phyloP scores from a whole-genome alignment of 176 grass and related monocot species.

The Olyra latifolia region DNA sequence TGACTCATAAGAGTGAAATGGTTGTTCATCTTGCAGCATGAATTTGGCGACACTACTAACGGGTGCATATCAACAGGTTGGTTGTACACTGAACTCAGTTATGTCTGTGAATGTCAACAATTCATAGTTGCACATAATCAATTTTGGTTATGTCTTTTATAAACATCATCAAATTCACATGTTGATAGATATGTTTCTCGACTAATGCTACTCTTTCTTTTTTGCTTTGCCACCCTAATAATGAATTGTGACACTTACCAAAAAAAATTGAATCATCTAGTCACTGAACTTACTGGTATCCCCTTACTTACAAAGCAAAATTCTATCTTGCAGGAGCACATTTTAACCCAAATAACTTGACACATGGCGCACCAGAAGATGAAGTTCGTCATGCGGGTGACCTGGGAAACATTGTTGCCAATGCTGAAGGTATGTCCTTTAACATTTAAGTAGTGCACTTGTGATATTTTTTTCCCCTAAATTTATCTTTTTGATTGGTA shows the following conservation, averaged over 20 bases:
- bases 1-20: background rate
- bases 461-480: slow-evolving; percentile 17
- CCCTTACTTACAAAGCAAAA: slow-evolving; percentile 10
- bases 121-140: slow-evolving; percentile 12
- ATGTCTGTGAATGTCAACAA: background rate
- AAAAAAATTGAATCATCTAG: slow-evolving; percentile 4
- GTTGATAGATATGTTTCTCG: background rate
- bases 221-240: background rate
- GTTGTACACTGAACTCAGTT: background rate
- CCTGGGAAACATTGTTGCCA: slow-evolving; percentile 90
- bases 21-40: slow-evolving; percentile 56
- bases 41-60: slow-evolving; percentile 88
- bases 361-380: slow-evolving; percentile 80
- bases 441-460: background rate
- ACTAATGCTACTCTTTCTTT: background rate
- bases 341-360: slow-evolving; percentile 78
- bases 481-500: background rate
- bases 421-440: slow-evolving; percentile 58
- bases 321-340: slow-evolving; percentile 60
- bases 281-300: background rate
- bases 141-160: background rate
- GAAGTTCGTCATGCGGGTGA: slow-evolving; percentile 85
- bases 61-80: slow-evolving; percentile 96
- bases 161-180: slow-evolving; percentile 5
- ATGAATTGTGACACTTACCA: background rate